Evolutionary conservation across 768 basidiomycete genomes (phyloP).

Genomic region (Russula compacta): DNA sequence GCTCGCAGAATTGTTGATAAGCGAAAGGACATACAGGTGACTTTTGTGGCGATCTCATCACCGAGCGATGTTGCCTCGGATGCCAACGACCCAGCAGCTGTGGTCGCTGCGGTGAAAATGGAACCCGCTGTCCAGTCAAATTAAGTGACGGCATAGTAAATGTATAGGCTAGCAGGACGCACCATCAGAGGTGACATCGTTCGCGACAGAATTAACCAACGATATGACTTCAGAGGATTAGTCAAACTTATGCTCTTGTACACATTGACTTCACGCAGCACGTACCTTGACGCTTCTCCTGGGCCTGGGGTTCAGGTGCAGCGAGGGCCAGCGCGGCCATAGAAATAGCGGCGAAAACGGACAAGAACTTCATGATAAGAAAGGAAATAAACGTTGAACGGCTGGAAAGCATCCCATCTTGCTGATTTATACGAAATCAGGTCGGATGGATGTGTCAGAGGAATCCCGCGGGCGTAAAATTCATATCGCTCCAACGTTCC

Average conservation of each 20-base stretch:
- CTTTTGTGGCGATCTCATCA: background rate
- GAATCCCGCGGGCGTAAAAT: too few relatives aligned
- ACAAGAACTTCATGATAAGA: slow-evolving; percentile 2
- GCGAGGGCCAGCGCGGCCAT: background rate
- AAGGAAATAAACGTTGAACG: background rate
- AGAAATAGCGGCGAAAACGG: background rate
- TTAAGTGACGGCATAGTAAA: background rate
- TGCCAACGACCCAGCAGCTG: background rate
- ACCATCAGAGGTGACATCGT: slow-evolving; percentile 5
- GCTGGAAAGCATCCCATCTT: background rate
- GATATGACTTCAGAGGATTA: background rate
- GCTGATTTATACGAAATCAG: background rate
- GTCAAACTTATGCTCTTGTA: too few relatives aligned
- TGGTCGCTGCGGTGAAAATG: background rate
- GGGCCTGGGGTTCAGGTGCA: background rate
- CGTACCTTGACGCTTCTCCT: slow-evolving; percentile 8
- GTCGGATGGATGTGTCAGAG: too few relatives aligned
- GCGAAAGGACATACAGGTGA: slow-evolving; percentile 13
- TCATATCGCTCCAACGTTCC: background rate
- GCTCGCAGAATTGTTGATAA: too few relatives aligned
- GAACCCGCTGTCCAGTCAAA: slow-evolving; percentile 5
- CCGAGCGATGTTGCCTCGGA: background rate
- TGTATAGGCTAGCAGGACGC: background rate
- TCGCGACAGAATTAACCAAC: background rate
- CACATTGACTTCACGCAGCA: background rate